Conservation (phyloP, 495 filamentous ascomycete genomes). For the Trichocladium uniseriatum region DNA sequence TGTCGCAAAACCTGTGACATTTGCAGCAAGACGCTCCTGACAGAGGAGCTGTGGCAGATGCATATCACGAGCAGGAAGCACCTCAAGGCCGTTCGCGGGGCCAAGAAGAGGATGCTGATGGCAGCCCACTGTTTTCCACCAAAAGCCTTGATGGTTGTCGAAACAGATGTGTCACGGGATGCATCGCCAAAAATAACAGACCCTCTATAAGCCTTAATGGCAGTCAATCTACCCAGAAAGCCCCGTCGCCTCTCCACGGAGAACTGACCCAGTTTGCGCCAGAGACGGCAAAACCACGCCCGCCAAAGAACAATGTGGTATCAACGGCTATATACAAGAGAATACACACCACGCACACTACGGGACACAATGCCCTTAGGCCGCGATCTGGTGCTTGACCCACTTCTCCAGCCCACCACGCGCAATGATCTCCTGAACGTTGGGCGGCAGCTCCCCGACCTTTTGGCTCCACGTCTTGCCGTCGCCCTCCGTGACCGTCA, state of each 20-base stretch:
- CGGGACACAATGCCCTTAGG: too few relatives aligned
- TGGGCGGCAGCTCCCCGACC: constrained; percentile 77
- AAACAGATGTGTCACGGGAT: background rate
- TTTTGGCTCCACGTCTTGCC: constrained; percentile 74
- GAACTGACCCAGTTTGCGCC: too few relatives aligned
- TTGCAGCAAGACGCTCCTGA: constrained; percentile 59
- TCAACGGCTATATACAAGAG: background rate
- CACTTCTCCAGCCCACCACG: constrained; percentile 70
- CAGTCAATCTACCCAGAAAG: background rate
- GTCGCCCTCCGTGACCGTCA: constrained; percentile 55
- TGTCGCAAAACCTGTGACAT: constrained; percentile 57
- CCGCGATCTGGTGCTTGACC: constrained; percentile 58
- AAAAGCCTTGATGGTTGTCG: constrained; percentile 20
- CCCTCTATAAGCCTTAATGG: background rate
- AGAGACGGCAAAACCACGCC: background rate
- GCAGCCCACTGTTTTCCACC: background rate
- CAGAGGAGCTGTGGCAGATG: constrained; percentile 62
- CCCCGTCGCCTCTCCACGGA: background rate
- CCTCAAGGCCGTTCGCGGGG: constrained; percentile 16
- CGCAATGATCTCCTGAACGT: constrained; percentile 89
- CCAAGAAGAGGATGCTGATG: constrained; percentile 17
- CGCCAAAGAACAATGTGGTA: constrained; percentile 3
- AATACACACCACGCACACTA: too few relatives aligned
- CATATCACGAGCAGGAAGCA: constrained; percentile 66
- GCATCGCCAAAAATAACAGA: background rate